These are phyloP conservation scores for Pyrenopolyporus hunteri DNA, from an alignment of 495 filamentous ascomycete species.

Conservation along the genomic window DNA sequence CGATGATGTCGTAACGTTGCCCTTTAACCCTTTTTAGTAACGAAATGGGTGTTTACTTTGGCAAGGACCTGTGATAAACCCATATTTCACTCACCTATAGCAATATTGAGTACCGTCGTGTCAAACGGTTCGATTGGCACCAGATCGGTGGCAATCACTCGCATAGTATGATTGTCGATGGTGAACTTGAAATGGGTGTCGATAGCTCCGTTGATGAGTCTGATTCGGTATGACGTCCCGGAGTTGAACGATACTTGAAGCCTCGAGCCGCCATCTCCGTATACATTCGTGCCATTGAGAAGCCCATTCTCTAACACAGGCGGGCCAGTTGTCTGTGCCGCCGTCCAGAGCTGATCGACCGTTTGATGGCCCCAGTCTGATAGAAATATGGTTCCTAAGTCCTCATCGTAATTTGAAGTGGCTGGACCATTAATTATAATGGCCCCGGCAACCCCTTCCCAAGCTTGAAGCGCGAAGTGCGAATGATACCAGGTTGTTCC, in stretches of 20 bases:
- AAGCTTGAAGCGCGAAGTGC: conserved; percentile 63
- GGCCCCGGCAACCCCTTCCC: conserved; percentile 56
- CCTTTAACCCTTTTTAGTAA: conserved; percentile 41
- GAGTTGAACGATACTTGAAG: conserved; percentile 50
- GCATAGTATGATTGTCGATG: conserved; percentile 59
- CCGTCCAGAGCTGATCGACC: conserved; percentile 44
- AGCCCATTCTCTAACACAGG: conserved; percentile 54
- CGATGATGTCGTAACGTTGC: conserved; percentile 71
- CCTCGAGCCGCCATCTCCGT: conserved; percentile 44
- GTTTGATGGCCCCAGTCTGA: conserved; percentile 57
- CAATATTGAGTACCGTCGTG: conserved; percentile 55
- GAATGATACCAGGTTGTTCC: conserved; percentile 69
- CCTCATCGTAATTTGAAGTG: conserved; percentile 58
- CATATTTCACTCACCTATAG: conserved; percentile 51
- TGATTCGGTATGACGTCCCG: conserved; percentile 56
- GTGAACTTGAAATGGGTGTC: conserved; percentile 56
- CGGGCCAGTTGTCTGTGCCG: conserved; percentile 46
- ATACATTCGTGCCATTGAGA: conserved; percentile 59
- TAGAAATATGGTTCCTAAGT: conserved; percentile 56
- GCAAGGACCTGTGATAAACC: too few relatives aligned
- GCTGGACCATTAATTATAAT: conserved; percentile 58
- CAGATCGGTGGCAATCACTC: conserved; percentile 55
- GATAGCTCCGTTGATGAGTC: conserved; percentile 62
- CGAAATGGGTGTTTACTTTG: too few relatives aligned
- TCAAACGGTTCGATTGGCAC: conserved; percentile 56